phyloP scores from a whole-genome alignment of 441 rosid species.

The Mallotus japonicus region DNA sequence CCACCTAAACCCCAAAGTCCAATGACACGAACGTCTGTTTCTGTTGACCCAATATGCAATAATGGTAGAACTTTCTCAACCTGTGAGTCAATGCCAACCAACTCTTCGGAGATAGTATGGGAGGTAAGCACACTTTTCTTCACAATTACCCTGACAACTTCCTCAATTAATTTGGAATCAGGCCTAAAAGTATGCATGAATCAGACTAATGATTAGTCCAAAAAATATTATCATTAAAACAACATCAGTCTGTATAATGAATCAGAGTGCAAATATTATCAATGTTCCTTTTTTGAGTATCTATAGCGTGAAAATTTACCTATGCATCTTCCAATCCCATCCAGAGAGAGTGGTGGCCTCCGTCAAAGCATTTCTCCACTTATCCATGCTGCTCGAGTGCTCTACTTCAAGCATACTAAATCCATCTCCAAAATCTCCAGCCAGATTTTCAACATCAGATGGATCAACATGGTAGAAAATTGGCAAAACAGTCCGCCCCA shows the following conservation, averaged over 20 bases:
- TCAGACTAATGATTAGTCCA: no score
- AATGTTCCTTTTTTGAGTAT: no score
- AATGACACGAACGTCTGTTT: neutral
- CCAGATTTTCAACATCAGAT: conserved; percentile 27
- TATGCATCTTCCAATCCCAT: conserved; percentile 17
- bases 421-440: conserved; percentile 19
- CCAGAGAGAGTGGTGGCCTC: conserved; percentile 33
- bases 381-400: neutral
- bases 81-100: neutral
- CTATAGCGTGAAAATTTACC: conserved; percentile 2
- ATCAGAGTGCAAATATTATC: no score
- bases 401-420: neutral
- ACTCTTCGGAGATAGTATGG: neutral
- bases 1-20: conserved; percentile 1
- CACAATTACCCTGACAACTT: neutral
- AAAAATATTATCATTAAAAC: no score
- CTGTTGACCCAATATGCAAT: neutral
- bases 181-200: neutral
- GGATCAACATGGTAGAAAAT: conserved; percentile 38
- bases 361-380: conserved; percentile 35
- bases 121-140: neutral
- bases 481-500: conserved; percentile 23
- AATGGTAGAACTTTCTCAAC: neutral
- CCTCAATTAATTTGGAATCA: neutral
- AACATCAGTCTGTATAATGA: no score